These are phyloP conservation scores for Phytophthora ramorum DNA, from an alignment of 352 stramenopile genomes.

Conservation along the genomic window DNA sequence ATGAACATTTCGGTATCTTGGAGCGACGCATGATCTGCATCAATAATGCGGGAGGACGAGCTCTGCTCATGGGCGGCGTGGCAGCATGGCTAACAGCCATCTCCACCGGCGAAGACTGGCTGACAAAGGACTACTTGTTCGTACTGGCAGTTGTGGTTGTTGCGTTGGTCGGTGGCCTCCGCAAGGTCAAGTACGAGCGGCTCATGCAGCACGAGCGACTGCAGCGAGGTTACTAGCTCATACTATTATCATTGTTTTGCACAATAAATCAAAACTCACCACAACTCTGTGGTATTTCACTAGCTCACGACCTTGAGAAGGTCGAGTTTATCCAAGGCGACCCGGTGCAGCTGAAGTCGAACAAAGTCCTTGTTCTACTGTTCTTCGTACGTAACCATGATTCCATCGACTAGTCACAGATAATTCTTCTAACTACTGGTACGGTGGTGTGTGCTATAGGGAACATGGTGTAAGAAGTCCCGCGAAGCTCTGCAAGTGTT, in stretches of 20 bases:
- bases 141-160: slow-evolving; percentile 58
- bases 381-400: slow-evolving; percentile 67
- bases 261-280: background rate
- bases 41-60: slow-evolving; percentile 39
- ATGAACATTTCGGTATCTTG: slow-evolving; percentile 16
- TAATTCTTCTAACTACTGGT: background rate
- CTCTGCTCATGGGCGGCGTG: slow-evolving; percentile 48
- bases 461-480: slow-evolving; percentile 69
- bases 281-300: background rate
- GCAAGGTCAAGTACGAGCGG: slow-evolving; percentile 60
- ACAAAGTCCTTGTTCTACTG: too few species aligned
- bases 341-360: slow-evolving; percentile 50
- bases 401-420: background rate
- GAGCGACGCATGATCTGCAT: slow-evolving; percentile 24
- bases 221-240: slow-evolving; percentile 11
- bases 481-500: slow-evolving; percentile 59
- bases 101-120: slow-evolving; percentile 48
- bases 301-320: slow-evolving; percentile 49
- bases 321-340: slow-evolving; percentile 70
- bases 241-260: background rate
- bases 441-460: slow-evolving; percentile 31
- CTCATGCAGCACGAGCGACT: slow-evolving; percentile 41
- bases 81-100: slow-evolving; percentile 66
- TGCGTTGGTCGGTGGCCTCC: slow-evolving; percentile 65
- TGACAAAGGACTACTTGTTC: slow-evolving; percentile 67